phyloP scores from a whole-genome alignment of 805 yeast genomes.

The Scheffersomyces stipitis region DNA sequence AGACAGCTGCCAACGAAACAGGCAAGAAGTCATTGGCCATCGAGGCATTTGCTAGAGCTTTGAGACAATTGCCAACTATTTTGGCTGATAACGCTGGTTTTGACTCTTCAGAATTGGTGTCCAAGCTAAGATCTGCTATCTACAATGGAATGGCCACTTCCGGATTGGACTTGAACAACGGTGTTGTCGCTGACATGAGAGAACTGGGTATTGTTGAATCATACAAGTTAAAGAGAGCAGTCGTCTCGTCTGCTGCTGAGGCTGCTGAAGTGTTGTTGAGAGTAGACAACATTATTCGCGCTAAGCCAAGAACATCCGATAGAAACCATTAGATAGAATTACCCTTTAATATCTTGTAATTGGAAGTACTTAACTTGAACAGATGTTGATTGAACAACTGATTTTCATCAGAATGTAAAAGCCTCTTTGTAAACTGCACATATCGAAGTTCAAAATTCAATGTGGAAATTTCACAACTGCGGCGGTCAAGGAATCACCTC shows the following conservation, averaged over 20 bases:
- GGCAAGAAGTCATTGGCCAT: conserved; percentile 94
- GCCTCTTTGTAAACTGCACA: too few species aligned
- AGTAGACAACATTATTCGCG: conserved; percentile 95
- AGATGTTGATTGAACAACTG: too few species aligned
- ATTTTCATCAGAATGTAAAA: too few species aligned
- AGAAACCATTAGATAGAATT: conserved; percentile 50
- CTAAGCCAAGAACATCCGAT: conserved; percentile 96
- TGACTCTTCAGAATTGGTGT: conserved; percentile 88
- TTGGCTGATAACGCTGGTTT: conserved; percentile 97
- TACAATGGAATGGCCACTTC: conserved; percentile 90
- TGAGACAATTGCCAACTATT: conserved; percentile 92
- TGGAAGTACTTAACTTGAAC: too few species aligned
- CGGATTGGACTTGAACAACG: conserved; percentile 85
- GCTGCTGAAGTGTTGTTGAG: conserved; percentile 95
- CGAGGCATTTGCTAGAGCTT: conserved; percentile 90
- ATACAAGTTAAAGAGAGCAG: conserved; percentile 88
- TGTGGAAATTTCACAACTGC: too few species aligned
- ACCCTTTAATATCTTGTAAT: too few species aligned
- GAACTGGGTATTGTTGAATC: conserved; percentile 91
- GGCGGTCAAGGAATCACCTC: too few species aligned
- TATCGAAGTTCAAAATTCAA: too few species aligned
- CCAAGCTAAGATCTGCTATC: conserved; percentile 85
- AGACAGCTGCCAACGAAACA: conserved; percentile 83
- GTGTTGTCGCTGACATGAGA: conserved; percentile 90
- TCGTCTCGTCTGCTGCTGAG: conserved; percentile 94